A percentile compares a stretch with the other conserved stretches of the same genome.
These are phyloP conservation scores for Sideroxylon spinosum DNA, from an alignment of 179 eudicot species.

Conservation along the genomic window DNA sequence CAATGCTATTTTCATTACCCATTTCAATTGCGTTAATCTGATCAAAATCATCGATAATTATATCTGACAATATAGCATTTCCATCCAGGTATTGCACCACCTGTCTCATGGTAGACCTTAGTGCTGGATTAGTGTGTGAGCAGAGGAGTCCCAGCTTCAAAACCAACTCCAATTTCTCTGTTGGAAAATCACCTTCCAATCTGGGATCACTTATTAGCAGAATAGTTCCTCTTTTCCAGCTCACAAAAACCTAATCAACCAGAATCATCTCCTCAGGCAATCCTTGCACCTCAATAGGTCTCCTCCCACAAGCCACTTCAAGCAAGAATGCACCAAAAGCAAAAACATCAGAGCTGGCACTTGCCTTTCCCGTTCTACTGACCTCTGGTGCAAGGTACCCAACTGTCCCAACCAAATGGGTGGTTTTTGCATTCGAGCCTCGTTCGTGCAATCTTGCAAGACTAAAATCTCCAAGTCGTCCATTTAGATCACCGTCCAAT, in stretches of 20 bases:
- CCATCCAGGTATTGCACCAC: slow-evolving; percentile 25
- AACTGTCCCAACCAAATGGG: slow-evolving; percentile 34
- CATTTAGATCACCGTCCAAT: slow-evolving; percentile 25
- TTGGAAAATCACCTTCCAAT: slow-evolving; percentile 8
- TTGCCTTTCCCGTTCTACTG: slow-evolving; percentile 22
- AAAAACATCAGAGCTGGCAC: slow-evolving; percentile 22
- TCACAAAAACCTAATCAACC: slow-evolving; percentile 21
- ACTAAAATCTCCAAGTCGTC: slow-evolving; percentile 33
- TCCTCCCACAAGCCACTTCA: slow-evolving; percentile 26
- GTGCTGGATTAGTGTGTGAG: neutral
- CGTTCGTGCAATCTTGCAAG: slow-evolving; percentile 31
- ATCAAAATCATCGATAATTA: neutral
- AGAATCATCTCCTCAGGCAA: neutral
- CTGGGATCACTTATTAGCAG: slow-evolving; percentile 14
- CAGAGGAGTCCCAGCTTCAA: slow-evolving; percentile 15
- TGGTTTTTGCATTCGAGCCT: slow-evolving; percentile 28
- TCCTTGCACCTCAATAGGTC: slow-evolving; percentile 13
- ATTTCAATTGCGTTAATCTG: neutral
- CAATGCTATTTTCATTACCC: neutral
- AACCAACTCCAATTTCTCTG: slow-evolving; percentile 14
- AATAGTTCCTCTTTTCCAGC: slow-evolving; percentile 13
- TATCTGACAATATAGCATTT: slow-evolving; percentile 16
- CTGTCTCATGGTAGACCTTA: slow-evolving; percentile 23
- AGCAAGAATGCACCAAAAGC: slow-evolving; percentile 21
- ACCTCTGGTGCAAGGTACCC: slow-evolving; percentile 39